Evolutionary conservation across 176 grass and related monocot species (phyloP), one percentile per base, ranked within the genome.

Genomic region (Musa beccarii): DNA sequence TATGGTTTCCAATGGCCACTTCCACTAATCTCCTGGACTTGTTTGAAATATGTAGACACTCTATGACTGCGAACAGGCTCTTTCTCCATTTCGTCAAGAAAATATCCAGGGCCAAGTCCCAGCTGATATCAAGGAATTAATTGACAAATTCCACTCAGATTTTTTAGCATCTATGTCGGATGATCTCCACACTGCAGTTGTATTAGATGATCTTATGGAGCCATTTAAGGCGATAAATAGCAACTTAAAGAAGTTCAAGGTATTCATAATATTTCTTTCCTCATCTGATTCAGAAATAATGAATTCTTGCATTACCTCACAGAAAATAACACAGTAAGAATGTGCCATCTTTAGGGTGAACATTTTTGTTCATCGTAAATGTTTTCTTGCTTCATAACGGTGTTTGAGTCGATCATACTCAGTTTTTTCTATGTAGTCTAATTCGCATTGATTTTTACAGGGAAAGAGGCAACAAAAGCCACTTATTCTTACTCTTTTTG

Each of bases 141-240:
- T 99, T 17, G 63, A 94, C 1, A 79, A 79, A n/a, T 86, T 94
- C 54, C 59, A 84, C 69, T 64, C 29, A 13, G 59, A 77, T 23
- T 99, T 99, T 75, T 69, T 87, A 51, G 73, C 88, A 71, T 82
- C 79, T 64, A 99, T 99, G 95, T 85, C 84, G 11, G 89, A 92
- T 52, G 95, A 99, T 85, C 76, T 95, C 53, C 81, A 85, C 68
- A 99, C 91, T 17, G 87, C 86, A 63, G 84, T 89, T 89, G 91
- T 99, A 72, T 80, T 99, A 69, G 95, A 99, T 89, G 91, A 90
- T 64, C 80, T 99, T 63, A 81, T 79, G 78, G 81, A 99, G 15
- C 91, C 82, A n/a, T 72, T 99, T 68, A 99, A 94, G 85, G 73
- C 86, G 17, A 87, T 99, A 79, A 99, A 99, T 74, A 78, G 86